Evolutionary conservation across 2,329 filamentous ascomycete species (phyloP).

Genomic region (Hypoxylon sp.): DNA sequence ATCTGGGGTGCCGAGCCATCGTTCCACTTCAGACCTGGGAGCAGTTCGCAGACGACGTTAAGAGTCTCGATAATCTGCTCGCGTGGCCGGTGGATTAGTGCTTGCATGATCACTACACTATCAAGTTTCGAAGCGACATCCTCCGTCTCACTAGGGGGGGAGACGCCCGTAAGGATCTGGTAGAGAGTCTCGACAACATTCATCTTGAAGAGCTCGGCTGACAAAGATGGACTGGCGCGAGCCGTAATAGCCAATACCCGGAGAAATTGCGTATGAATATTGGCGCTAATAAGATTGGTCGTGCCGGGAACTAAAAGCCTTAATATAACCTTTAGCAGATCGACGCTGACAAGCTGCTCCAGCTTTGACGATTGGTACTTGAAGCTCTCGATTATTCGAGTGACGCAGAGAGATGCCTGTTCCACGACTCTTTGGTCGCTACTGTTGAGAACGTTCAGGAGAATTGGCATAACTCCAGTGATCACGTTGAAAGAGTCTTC

Average conservation of each 20-base stretch:
- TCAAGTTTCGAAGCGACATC: constrained; percentile 90
- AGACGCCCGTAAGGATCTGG: constrained; percentile 96
- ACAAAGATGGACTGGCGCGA: constrained; percentile 87
- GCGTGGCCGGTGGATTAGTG: constrained; percentile 92
- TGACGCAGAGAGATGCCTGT: constrained; percentile 95
- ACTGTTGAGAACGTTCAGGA: constrained; percentile 90
- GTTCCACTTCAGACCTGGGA: constrained; percentile 79
- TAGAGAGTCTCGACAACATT: constrained; percentile 98
- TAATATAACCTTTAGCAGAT: constrained; percentile 86
- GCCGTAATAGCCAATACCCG: constrained; percentile 92
- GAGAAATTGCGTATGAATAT: constrained; percentile 96
- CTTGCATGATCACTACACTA: constrained; percentile 98
- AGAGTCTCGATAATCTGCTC: constrained; percentile 98
- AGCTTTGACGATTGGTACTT: constrained; percentile 88
- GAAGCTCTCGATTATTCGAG: constrained; percentile 97
- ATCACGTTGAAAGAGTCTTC: constrained; percentile 94
- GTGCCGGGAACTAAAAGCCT: constrained; percentile 92
- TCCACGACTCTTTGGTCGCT: constrained; percentile 97
- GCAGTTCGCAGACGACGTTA: constrained; percentile 95
- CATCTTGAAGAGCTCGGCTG: constrained; percentile 93
- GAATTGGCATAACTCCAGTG: constrained; percentile 94
- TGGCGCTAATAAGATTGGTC: constrained; percentile 93
- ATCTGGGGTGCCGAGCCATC: constrained; percentile 59
- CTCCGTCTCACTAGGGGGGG: constrained; percentile 83
- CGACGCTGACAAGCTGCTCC: constrained; percentile 91